Conservation (phyloP, 2,329 filamentous ascomycete species). For the Pseudopithomyces maydicus region DNA sequence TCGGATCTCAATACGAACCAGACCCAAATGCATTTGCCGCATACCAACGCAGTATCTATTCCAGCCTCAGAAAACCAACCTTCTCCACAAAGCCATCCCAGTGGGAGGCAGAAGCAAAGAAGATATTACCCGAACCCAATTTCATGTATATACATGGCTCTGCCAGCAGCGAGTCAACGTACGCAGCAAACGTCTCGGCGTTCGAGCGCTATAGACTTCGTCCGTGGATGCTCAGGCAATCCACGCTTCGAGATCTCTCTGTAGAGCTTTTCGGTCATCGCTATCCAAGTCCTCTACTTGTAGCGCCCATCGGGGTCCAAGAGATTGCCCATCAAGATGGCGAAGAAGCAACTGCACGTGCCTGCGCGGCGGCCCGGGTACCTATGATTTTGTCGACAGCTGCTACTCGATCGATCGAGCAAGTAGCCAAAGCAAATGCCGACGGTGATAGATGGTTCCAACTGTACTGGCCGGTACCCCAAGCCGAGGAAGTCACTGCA, state of each 20-base stretch:
- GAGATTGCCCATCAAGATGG: constrained; percentile 68
- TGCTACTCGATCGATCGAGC: constrained; percentile 66
- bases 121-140: constrained; percentile 41
- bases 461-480: constrained; percentile 73
- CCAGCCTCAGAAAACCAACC: constrained; percentile 40
- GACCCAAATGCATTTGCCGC: constrained; percentile 40
- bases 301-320: constrained; percentile 74
- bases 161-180: constrained; percentile 44
- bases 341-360: constrained; percentile 68
- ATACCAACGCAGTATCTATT: constrained; percentile 47
- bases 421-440: constrained; percentile 65
- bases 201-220: constrained; percentile 47
- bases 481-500: constrained; percentile 67
- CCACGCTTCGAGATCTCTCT: constrained; percentile 39
- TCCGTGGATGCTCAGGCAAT: constrained; percentile 48
- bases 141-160: constrained; percentile 48
- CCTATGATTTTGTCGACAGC: constrained; percentile 73
- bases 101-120: constrained; percentile 45
- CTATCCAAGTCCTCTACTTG: constrained; percentile 60
- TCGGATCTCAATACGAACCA: constrained; percentile 34
- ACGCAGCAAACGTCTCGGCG: constrained; percentile 43
- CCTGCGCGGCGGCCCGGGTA: constrained; percentile 63
- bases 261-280: constrained; percentile 43
- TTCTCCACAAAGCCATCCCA: constrained; percentile 48
- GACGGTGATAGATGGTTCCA: constrained; percentile 71